Base-by-base conservation (phyloP, 2,329 filamentous ascomycete species). In the Alternaria postmessia region DNA sequence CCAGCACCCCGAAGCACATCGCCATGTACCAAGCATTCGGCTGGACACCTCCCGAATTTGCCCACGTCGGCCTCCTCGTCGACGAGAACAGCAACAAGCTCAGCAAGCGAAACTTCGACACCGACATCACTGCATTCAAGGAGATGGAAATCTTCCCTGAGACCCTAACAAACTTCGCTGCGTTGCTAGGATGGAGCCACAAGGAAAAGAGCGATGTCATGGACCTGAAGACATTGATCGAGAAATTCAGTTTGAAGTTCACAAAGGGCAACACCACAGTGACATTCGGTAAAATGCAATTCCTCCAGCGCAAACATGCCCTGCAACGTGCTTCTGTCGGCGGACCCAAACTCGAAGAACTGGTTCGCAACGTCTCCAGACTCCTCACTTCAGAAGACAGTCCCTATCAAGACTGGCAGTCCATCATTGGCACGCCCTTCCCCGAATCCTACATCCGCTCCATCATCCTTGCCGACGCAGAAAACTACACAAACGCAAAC, bases 231-330 rank as follows among this genome's bases (percentile, higher is more conserved):
- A 86, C 93, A 9, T 85, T 99, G 54, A 84, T 92, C 44, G 76
- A 89, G 18, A 88, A 88, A 86, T 94, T 97, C 75, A 88, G 89
- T 46, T 84, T 96, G 66, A 93, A 93, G 73, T 96, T 97, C 79
- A 98, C 93, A 3, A 92, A 91, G 69, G 94, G 94, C 9, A 94
- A 97, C 75, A 92, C 94, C 7, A 90, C 91, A 14, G 92, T 97
- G 18, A 88, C 91, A 20, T 86, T 89, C 51, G 87, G 89, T 49
- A 99, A 98, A 75, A 85, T 98, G 16, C 86, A 87, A 69, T 92
- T 89, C 76, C 85, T 98, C 49, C 92, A 97, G 72, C 88, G 86
- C 68, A 85, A 87, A 47, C 92, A 94, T 73, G 85, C 84, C n/a
- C 78, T 82, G 39, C 79, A 79, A 6, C 81, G 81, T 52, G 82